These are phyloP conservation scores for Podaxis sp. DNA, from an alignment of 768 basidiomycete species.

Conservation along the genomic window DNA sequence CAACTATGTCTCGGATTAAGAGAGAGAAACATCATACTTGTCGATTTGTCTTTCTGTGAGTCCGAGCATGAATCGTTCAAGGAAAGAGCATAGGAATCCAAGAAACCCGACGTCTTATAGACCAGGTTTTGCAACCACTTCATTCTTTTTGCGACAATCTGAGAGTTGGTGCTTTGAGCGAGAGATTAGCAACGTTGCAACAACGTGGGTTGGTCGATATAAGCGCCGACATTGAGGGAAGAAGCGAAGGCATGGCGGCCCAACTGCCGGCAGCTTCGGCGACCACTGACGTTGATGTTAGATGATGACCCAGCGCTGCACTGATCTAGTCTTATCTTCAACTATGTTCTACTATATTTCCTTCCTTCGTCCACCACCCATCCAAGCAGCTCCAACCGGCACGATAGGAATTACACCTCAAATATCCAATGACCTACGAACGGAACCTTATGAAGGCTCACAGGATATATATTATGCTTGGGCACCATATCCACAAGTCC, in stretches of 20 bases:
- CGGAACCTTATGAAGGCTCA: conserved; percentile 57
- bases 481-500: conserved; percentile 29
- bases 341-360: background rate
- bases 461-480: conserved; percentile 76
- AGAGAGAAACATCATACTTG: background rate
- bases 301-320: background rate
- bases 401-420: conserved; percentile 61
- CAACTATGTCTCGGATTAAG: background rate
- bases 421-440: conserved; percentile 87
- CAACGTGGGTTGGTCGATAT: background rate
- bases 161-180: background rate
- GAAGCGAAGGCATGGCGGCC: background rate
- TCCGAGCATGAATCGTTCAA: background rate
- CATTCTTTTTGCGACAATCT: background rate
- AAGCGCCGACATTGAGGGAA: background rate
- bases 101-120: background rate
- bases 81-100: background rate
- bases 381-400: conserved; percentile 29
- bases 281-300: too few species aligned
- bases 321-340: background rate
- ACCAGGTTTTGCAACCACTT: background rate
- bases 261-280: too few species aligned
- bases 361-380: background rate
- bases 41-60: background rate
- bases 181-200: background rate